A percentile compares a stretch with the other conserved stretches of the same genome.
Evolutionary conservation across 768 basidiomycete species (phyloP).

Genomic region (Trichaptum fuscoviolaceum): DNA sequence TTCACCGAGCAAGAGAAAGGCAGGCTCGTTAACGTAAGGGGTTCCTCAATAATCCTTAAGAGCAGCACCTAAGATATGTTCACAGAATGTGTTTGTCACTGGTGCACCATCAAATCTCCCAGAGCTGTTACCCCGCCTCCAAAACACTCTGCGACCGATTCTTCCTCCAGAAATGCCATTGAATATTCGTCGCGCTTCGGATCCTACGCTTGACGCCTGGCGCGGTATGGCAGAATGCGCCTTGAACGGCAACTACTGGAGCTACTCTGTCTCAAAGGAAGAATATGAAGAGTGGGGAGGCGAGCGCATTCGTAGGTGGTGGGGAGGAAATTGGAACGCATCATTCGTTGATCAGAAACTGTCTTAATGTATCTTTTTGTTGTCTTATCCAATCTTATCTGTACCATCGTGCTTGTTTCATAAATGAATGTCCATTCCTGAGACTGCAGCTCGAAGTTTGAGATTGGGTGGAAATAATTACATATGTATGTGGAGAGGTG

Average conservation of each 20-base stretch:
- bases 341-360: constrained; percentile 13
- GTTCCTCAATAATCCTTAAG: not conserved
- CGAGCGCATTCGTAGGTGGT: constrained; percentile 85
- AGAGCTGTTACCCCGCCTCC: constrained; percentile 60
- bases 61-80: not conserved
- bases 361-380: not conserved
- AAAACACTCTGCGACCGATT: constrained; percentile 74
- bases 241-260: constrained; percentile 19
- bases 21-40: constrained; percentile 67
- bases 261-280: constrained; percentile 62
- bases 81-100: constrained; percentile 84
- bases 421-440: not conserved
- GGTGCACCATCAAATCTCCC: constrained; percentile 76
- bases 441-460: not conserved
- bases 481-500: not conserved
- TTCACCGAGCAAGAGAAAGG: constrained; percentile 65
- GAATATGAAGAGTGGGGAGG: constrained; percentile 92
- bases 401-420: not conserved
- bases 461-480: not conserved
- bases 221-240: constrained; percentile 77
- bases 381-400: not conserved
- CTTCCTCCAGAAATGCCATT: constrained; percentile 80
- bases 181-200: constrained; percentile 52
- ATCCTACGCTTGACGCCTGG: constrained; percentile 81
- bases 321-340: constrained; percentile 86